Percentiles rank a stretch among this genome's conserved stretches.
These are phyloP conservation scores for Mycena epipterygia DNA, from an alignment of 768 basidiomycete species.

Conservation along the genomic window DNA sequence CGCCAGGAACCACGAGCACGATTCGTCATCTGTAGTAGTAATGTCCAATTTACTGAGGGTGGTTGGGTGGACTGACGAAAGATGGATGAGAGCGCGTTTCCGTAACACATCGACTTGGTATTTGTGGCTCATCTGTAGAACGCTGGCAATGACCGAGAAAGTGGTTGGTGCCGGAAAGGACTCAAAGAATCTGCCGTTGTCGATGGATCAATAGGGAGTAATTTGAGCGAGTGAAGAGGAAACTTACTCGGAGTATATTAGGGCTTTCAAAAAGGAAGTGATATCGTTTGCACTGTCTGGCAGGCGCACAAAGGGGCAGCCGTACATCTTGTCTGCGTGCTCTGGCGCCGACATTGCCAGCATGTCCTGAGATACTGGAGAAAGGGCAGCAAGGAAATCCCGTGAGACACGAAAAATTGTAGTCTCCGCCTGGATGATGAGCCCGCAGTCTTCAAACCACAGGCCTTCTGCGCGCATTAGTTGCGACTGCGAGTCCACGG, in stretches of 20 bases:
- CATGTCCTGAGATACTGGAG: slow-evolving; percentile 20
- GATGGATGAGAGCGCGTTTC: slow-evolving; percentile 17
- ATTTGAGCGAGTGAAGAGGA: neutral
- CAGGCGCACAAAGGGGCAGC: slow-evolving; percentile 26
- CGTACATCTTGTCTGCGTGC: slow-evolving; percentile 15
- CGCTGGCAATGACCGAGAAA: neutral
- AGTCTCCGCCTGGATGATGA: slow-evolving; percentile 22
- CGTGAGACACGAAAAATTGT: slow-evolving; percentile 13
- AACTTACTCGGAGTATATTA: slow-evolving; percentile 12
- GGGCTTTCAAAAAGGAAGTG: neutral
- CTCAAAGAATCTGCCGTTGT: slow-evolving; percentile 11
- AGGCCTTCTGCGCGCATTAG: neutral
- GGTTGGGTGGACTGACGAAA: neutral
- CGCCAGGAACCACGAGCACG: neutral
- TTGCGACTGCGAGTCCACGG: too few species aligned
- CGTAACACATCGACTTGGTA: slow-evolving; percentile 20
- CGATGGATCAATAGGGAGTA: neutral
- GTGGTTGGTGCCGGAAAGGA: neutral
- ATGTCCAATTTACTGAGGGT: neutral
- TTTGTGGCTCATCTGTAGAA: slow-evolving; percentile 26
- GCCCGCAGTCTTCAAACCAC: slow-evolving; percentile 22
- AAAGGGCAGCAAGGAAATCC: slow-evolving; percentile 14
- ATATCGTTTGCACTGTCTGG: slow-evolving; percentile 19
- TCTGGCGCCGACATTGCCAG: slow-evolving; percentile 3
- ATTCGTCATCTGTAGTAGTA: too few species aligned